Base-by-base conservation (phyloP, 495 filamentous ascomycete genomes). In the Trichodelitschia bisporula region DNA sequence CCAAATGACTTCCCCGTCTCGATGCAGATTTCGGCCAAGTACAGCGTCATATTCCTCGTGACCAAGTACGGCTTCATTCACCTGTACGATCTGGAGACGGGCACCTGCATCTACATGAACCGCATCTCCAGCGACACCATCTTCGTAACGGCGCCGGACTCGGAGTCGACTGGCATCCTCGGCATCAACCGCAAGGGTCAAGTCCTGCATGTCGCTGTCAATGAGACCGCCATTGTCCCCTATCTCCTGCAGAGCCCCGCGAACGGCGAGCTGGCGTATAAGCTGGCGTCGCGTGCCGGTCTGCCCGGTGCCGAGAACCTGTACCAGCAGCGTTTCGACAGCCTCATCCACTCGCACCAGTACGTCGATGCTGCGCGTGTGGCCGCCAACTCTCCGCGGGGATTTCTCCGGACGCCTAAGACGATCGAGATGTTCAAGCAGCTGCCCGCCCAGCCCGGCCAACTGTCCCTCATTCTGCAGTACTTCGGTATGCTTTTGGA, bases 41-140 rank as follows among this genome's bases (percentile, higher is more conserved):
- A 95, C 57, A 82, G 78, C 42, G 61, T 99, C 44, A 76, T 95
- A 34, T 93, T 93, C 50, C 66, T 99, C 23, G 78, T 95, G 33
- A 99, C 86, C 12, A 99, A 99, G 48, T 99, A 93, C 46, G 86
- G 86, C 25, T 99, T 95, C 55, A 95, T 99, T 40, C 86, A 99
- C 51, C 65, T 99, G 6, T 95, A 95, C 51, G 86, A 99, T 43
- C 66, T 99, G 26, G 86, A 95, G 56, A 84, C 77, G 4, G 86
- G 77, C 19, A 78, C 77, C n/a, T 86, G 80, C 47, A 84, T 99
- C 46, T 99, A 92, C 66, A 91, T 99, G 83, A 95, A 99, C 56
- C 75, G 86, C 30, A 99, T 99, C 44, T 99, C 86, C 14, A 89
- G 80, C 55, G 86, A 99, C 46, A 99, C 86, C 0, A 95, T 99